Evolutionary conservation across 106 monocot genomes (phyloP).

Genomic region (Iris macrosiphon): DNA sequence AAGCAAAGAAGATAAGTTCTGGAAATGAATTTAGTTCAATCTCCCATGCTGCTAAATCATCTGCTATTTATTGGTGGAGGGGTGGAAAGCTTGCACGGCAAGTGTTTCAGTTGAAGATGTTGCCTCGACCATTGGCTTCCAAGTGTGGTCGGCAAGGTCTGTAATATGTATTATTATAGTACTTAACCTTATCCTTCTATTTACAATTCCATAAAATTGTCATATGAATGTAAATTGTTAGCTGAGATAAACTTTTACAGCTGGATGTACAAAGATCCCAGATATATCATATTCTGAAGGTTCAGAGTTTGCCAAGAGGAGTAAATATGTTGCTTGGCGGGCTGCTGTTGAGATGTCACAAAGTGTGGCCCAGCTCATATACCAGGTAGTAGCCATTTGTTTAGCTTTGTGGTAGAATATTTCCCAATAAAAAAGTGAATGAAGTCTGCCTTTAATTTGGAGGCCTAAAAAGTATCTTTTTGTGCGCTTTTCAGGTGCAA

Average conservation of each 20-base stretch:
- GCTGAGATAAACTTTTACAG: constrained; percentile 47
- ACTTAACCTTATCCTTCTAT: background rate
- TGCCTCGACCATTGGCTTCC: constrained; percentile 55
- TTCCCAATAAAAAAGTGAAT: background rate
- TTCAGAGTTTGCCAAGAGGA: constrained; percentile 70
- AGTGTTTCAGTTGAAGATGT: constrained; percentile 70
- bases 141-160: constrained; percentile 88
- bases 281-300: constrained; percentile 69
- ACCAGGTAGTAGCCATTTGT: constrained; percentile 33
- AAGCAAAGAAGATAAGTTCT: constrained; percentile 28
- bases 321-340: constrained; percentile 76
- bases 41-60: constrained; percentile 17
- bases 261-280: constrained; percentile 75
- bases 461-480: background rate
- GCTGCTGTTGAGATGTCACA: constrained; percentile 86
- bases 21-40: constrained; percentile 10
- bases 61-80: constrained; percentile 84
- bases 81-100: constrained; percentile 87
- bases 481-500: constrained; percentile 60
- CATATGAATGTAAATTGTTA: constrained; percentile 10
- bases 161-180: constrained; percentile 1
- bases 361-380: constrained; percentile 58
- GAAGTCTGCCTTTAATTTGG: background rate
- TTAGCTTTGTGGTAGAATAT: background rate
- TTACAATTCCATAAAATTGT: background rate